These are phyloP conservation scores for Phialophora macrospora DNA, from an alignment of 2,329 filamentous ascomycete species.

Conservation along the genomic window DNA sequence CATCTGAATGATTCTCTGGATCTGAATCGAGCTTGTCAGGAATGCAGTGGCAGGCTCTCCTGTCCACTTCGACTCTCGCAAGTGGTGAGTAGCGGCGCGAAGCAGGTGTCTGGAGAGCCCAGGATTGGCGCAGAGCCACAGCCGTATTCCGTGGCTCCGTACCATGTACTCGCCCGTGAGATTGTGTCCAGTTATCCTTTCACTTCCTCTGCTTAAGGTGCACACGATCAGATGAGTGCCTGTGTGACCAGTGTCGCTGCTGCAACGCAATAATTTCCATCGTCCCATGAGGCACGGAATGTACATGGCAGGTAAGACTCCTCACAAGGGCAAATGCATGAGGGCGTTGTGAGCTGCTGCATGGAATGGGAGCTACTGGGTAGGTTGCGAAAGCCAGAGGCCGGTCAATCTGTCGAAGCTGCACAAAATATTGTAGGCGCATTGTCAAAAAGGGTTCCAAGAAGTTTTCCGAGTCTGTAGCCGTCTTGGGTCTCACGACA, in stretches of 20 bases:
- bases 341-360: not conserved
- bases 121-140: not conserved
- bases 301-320: not conserved
- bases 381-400: not conserved
- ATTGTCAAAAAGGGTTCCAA: not conserved
- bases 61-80: not conserved
- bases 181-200: not conserved
- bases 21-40: not conserved
- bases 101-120: not conserved
- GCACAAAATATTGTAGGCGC: not conserved
- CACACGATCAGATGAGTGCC: not conserved
- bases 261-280: not conserved
- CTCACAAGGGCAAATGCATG: not conserved
- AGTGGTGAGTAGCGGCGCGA: not conserved
- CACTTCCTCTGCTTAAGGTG: not conserved
- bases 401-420: not conserved
- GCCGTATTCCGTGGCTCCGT: not conserved
- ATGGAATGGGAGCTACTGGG: not conserved
- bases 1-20: not conserved
- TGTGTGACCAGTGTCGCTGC: not conserved
- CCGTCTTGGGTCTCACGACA: conserved; percentile 19
- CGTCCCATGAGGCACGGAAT: not conserved
- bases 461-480: not conserved
- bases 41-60: not conserved
- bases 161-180: not conserved